Conservation (phyloP, 2,329 filamentous ascomycete genomes). For the Neopestalotiopsis sp. region DNA sequence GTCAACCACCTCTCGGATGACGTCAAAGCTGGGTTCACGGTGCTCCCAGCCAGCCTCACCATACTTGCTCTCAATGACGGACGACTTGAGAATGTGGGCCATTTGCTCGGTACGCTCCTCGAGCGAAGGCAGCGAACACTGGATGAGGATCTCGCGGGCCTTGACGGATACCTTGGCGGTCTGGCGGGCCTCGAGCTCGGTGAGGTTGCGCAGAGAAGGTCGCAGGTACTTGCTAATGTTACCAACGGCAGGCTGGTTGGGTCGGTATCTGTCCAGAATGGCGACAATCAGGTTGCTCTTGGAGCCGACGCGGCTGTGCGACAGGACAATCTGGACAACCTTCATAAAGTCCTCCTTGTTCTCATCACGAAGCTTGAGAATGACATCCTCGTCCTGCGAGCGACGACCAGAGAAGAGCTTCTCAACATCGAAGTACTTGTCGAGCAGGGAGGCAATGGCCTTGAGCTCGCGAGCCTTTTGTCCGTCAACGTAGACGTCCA, state of each 20-base stretch:
- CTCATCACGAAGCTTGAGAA: constrained; percentile 91
- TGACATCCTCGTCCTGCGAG: constrained; percentile 88
- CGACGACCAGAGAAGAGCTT: constrained; percentile 84
- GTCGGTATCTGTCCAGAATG: constrained; percentile 91
- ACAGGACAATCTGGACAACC: constrained; percentile 88
- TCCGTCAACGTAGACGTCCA: constrained; percentile 82
- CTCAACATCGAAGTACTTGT: constrained; percentile 84
- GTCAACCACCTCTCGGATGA: constrained; percentile 97
- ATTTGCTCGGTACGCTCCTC: constrained; percentile 96
- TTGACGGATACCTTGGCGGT: constrained; percentile 97
- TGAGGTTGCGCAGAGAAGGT: constrained; percentile 79
- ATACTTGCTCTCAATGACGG: constrained; percentile 95
- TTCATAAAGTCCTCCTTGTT: constrained; percentile 90
- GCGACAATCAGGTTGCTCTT: constrained; percentile 95
- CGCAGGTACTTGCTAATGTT: constrained; percentile 90
- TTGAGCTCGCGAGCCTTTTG: constrained; percentile 89
- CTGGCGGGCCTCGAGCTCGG: constrained; percentile 83
- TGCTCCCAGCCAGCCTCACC: constrained; percentile 98
- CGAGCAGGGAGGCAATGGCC: constrained; percentile 79
- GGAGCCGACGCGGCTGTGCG: constrained; percentile 87
- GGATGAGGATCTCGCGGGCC: constrained; percentile 95
- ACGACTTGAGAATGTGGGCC: constrained; percentile 97
- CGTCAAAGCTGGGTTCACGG: constrained; percentile 84
- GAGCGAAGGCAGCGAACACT: constrained; percentile 92
- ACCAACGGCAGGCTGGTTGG: constrained; percentile 88